Conservation (phyloP, 345 rosid species). For the Euphorbia tirucalli region DNA sequence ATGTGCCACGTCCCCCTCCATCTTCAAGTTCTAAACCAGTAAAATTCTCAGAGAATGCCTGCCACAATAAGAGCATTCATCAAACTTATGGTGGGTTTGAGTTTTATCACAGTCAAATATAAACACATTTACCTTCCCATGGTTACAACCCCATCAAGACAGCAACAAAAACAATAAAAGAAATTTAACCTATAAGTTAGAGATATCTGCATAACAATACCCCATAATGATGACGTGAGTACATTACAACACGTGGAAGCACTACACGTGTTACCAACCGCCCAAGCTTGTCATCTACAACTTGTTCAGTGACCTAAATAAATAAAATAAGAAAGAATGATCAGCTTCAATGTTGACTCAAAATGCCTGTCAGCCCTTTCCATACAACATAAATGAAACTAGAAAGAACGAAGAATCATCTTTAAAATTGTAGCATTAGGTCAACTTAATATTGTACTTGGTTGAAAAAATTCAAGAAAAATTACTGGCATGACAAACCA, state of each 20-base stretch:
- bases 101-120: not conserved
- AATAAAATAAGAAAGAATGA: not conserved
- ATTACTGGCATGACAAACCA: not conserved
- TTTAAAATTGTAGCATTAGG: not conserved
- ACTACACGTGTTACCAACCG: constrained; percentile 89
- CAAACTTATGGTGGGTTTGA: constrained; percentile 13
- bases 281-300: constrained; percentile 90
- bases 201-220: constrained; percentile 27
- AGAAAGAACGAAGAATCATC: too few relatives aligned
- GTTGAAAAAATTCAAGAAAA: not conserved
- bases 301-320: constrained; percentile 74
- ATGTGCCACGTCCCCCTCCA: constrained; percentile 99
- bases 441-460: not conserved
- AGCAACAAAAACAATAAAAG: not conserved
- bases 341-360: not conserved
- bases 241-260: constrained; percentile 97
- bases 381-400: not conserved
- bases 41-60: constrained; percentile 94
- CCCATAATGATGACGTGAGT: constrained; percentile 95
- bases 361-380: too few relatives aligned
- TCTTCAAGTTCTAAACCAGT: constrained; percentile 98
- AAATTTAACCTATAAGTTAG: not conserved
- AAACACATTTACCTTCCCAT: not conserved
- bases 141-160: not conserved
- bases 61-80: constrained; percentile 20